Evolutionary conservation across 352 stramenopile species (phyloP).

Genomic region (Achlya hypogyna): DNA sequence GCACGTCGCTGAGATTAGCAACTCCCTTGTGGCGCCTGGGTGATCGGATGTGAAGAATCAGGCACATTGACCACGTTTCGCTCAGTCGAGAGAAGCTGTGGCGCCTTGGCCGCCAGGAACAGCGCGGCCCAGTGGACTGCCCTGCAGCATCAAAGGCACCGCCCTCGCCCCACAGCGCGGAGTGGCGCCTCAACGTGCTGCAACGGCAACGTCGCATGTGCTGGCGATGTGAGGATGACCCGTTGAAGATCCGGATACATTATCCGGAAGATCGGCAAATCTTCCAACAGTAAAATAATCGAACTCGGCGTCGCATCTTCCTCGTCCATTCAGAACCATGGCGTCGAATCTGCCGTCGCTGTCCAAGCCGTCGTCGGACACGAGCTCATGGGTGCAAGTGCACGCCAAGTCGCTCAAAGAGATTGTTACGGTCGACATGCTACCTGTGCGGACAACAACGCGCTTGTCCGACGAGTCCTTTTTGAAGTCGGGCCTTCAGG

Average conservation of each 20-base stretch:
- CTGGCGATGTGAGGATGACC: not conserved
- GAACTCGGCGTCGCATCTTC: no score
- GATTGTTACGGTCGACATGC: slow-evolving; percentile 18
- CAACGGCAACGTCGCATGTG: no score
- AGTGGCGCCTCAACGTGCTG: no score
- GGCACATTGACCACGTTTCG: no score
- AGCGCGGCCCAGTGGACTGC: no score
- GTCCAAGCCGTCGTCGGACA: not conserved
- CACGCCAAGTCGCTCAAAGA: slow-evolving; percentile 5
- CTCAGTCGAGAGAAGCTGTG: no score
- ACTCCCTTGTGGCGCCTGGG: no score
- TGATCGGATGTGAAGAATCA: no score
- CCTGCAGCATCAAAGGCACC: no score
- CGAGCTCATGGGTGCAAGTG: slow-evolving; percentile 16
- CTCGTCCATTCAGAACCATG: not conserved
- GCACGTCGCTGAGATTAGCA: no score
- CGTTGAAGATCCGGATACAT: not conserved
- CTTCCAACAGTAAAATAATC: not conserved
- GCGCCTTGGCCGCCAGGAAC: no score
- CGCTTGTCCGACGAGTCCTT: slow-evolving; percentile 14
- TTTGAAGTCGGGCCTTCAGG: slow-evolving; percentile 14
- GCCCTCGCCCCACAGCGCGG: no score
- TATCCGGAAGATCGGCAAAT: not conserved
- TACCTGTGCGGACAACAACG: not conserved
- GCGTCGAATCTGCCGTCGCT: not conserved